Base-by-base conservation (phyloP, 2,329 filamentous ascomycete genomes). In the Madurella mycetomatis region DNA sequence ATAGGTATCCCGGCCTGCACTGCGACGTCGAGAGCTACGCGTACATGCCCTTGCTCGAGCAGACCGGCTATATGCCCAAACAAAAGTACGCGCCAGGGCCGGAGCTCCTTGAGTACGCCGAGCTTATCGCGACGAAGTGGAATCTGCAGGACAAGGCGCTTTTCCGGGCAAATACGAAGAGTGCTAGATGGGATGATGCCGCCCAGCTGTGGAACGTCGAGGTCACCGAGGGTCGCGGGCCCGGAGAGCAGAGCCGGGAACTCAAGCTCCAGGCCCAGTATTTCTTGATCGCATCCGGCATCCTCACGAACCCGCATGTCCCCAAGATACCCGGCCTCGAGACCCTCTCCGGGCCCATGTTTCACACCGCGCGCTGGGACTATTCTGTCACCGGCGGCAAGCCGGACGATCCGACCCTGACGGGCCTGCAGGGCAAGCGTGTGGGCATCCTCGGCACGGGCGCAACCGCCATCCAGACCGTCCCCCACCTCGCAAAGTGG, bases 31-130 rank as follows among this genome's bases (percentile, higher is more conserved):
- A 86, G 65, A 73, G 74, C 49, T 83, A 80, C 60, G 71, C 75
- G n/a, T 86, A 85, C 61, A 66, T 85, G 67, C 81, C 82, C 3
- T 66, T 83, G 12, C 72, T 85, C 2, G 82, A 85, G 56, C 81
- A 85, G 65, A 82, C 73, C 1, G 76, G 76, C 0, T 84, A 82
- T 61, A 75, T 84, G 64, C 83, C 83, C 0, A 76, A 70, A 15
- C 70, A 79, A 42, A 72, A 69, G 42, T 74, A 74, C 46, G 63
- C 65, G 0, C 44, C 66, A 0, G 72, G 68, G 2, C 49, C 64
- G 0, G 73, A 73, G 55, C 68, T 83, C 16, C 72, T 74, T 0
- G 64, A 69, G 37, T 73, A 83, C 61, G 70, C 73, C 2, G 65
- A 76, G 7, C 65, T 66, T 1, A 71, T 82, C 15, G 74, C 72